Evolutionary conservation across 1,139 yeast genomes (phyloP).

Genomic region (Saccharomyces pastorianus): DNA sequence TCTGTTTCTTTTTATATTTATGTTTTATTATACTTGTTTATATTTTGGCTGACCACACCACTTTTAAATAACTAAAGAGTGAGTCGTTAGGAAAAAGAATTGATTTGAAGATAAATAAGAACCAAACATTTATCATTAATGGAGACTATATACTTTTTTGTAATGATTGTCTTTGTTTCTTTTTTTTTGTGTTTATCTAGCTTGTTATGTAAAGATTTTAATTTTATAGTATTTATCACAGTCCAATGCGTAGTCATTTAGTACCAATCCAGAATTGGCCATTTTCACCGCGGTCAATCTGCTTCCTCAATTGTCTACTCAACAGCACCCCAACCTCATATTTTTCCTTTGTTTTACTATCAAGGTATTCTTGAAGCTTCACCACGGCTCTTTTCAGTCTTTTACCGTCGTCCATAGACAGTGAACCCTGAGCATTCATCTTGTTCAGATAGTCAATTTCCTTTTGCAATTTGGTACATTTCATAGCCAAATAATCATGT

Average conservation of each 20-base stretch:
- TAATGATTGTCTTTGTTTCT: neutral
- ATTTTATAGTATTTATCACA: neutral
- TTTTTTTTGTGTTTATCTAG: neutral
- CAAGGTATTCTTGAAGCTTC: slow-evolving; percentile 34
- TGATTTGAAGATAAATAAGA: too few relatives aligned
- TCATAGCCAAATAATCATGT: slow-evolving; percentile 25
- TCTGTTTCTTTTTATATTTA: too few relatives aligned
- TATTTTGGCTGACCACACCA: too few relatives aligned
- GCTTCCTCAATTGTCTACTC: slow-evolving; percentile 34
- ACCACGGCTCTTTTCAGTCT: slow-evolving; percentile 32
- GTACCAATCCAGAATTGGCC: slow-evolving; percentile 33
- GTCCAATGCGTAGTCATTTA: slow-evolving; percentile 8
- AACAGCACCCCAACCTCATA: slow-evolving; percentile 35
- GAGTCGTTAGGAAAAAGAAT: too few relatives aligned
- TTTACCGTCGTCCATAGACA: slow-evolving; percentile 34
- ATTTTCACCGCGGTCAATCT: slow-evolving; percentile 36
- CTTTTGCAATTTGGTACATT: slow-evolving; percentile 31
- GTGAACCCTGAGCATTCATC: slow-evolving; percentile 31
- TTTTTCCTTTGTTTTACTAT: slow-evolving; percentile 35
- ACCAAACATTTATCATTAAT: too few relatives aligned
- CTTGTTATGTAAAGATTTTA: neutral
- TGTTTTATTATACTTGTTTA: too few relatives aligned
- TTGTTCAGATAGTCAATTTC: slow-evolving; percentile 33
- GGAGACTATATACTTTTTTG: too few relatives aligned
- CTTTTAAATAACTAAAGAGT: too few relatives aligned